Evolutionary conservation across 306 rosid genomes (phyloP).

Genomic region (Hippophae gyantsensis): DNA sequence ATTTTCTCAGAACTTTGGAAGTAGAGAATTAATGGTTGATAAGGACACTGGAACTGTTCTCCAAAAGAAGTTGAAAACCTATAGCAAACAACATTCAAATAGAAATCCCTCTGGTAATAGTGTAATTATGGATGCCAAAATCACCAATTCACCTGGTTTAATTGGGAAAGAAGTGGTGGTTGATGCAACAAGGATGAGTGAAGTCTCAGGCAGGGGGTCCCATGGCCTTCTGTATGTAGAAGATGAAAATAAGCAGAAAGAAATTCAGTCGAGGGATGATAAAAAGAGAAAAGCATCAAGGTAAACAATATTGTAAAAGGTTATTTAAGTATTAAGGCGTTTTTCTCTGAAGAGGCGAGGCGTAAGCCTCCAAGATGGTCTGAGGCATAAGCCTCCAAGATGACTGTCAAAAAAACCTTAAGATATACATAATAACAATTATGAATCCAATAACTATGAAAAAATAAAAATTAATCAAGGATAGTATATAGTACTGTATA

Average conservation of each 20-base stretch:
- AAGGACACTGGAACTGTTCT: slow-evolving; percentile 27
- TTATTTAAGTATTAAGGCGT: too few species aligned
- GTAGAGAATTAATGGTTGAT: slow-evolving; percentile 24
- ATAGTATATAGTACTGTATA: too few species aligned
- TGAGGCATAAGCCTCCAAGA: too few species aligned
- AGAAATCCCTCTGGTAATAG: slow-evolving; percentile 24
- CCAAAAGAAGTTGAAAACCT: slow-evolving; percentile 16
- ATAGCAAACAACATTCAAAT: slow-evolving; percentile 20
- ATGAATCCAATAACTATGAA: too few species aligned
- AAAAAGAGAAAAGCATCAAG: slow-evolving; percentile 38
- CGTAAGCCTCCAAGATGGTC: too few species aligned
- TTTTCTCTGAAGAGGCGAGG: too few species aligned
- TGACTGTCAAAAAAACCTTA: too few species aligned
- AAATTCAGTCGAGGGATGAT: slow-evolving; percentile 26
- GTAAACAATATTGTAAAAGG: slow-evolving; percentile 18
- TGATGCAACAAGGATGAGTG: slow-evolving; percentile 13
- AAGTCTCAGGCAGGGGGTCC: slow-evolving; percentile 18
- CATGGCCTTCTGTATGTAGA: slow-evolving; percentile 20
- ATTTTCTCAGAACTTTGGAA: slow-evolving; percentile 29
- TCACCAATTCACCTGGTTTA: slow-evolving; percentile 21
- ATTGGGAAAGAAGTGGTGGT: slow-evolving; percentile 33
- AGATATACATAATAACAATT: too few species aligned
- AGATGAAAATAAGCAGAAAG: slow-evolving; percentile 28
- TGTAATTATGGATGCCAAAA: slow-evolving; percentile 25
- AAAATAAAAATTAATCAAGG: too few species aligned